phyloP scores from a whole-genome alignment of 208 protist genomes.

The Strigomonas galati region DNA sequence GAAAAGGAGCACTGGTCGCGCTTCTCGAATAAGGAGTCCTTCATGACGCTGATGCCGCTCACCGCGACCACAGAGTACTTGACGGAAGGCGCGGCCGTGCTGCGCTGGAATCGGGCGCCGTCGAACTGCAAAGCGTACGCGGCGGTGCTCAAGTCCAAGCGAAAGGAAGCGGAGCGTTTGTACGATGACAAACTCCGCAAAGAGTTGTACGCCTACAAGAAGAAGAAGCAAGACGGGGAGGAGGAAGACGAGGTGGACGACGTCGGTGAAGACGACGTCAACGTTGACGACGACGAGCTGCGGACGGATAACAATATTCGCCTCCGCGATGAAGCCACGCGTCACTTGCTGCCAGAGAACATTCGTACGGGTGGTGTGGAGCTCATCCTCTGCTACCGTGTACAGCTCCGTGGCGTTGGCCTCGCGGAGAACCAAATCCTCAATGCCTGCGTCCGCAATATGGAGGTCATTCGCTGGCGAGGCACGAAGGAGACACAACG shows the following conservation, averaged over 20 bases:
- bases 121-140: constrained; percentile 48
- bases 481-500: background rate
- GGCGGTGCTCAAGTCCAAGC: constrained; percentile 38
- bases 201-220: constrained; percentile 83
- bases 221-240: constrained; percentile 73
- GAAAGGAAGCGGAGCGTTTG: constrained; percentile 52
- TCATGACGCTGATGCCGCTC: constrained; percentile 81
- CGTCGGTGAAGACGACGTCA: constrained; percentile 25
- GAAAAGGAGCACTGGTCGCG: constrained; percentile 80
- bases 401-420: background rate
- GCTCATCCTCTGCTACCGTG: constrained; percentile 47
- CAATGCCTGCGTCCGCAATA: background rate
- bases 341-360: constrained; percentile 67
- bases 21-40: constrained; percentile 67
- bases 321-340: constrained; percentile 60
- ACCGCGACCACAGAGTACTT: constrained; percentile 45
- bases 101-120: constrained; percentile 61
- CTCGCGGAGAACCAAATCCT: background rate
- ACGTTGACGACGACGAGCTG: constrained; percentile 36
- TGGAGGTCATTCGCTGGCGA: background rate
- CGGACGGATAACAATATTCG: constrained; percentile 72
- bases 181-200: constrained; percentile 76
- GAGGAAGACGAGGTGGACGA: constrained; percentile 36
- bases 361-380: constrained; percentile 53
- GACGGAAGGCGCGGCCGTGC: constrained; percentile 63